These are phyloP conservation scores for Erodium maritimum DNA, from an alignment of 345 rosid species.

Conservation along the genomic window DNA sequence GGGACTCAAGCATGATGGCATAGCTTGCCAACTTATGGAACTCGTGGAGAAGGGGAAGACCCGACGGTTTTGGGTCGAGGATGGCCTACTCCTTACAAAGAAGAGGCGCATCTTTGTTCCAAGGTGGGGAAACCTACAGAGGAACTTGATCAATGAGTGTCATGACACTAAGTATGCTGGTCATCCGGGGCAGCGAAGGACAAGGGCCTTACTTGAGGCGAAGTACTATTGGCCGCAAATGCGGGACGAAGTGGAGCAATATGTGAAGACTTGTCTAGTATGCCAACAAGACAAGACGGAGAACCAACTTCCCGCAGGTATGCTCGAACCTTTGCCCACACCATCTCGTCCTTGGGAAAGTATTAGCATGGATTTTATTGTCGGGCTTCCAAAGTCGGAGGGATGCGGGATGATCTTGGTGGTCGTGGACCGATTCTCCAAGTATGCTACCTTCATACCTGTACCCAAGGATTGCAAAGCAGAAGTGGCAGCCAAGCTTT, in stretches of 20 bases:
- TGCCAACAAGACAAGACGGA: too few relatives aligned
- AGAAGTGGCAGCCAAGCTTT: neutral
- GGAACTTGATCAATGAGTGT: neutral
- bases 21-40: neutral
- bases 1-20: neutral
- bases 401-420: neutral
- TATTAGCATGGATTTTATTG: too few relatives aligned
- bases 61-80: neutral
- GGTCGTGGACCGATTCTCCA: neutral
- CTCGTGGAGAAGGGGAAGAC: neutral
- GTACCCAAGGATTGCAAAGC: neutral
- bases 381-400: too few relatives aligned
- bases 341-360: too few relatives aligned
- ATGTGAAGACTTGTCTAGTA: neutral
- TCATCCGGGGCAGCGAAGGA: neutral
- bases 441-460: neutral
- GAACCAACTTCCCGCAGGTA: too few relatives aligned
- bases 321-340: too few relatives aligned
- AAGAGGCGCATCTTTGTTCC: too few relatives aligned
- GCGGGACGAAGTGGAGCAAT: neutral
- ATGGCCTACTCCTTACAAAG: too few relatives aligned
- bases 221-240: neutral
- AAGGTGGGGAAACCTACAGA: too few relatives aligned
- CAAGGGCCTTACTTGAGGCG: neutral
- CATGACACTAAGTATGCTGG: neutral